Evolutionary conservation across 371 early-diverging fungal species (phyloP).

Genomic region (Apophysomyces variabilis): DNA sequence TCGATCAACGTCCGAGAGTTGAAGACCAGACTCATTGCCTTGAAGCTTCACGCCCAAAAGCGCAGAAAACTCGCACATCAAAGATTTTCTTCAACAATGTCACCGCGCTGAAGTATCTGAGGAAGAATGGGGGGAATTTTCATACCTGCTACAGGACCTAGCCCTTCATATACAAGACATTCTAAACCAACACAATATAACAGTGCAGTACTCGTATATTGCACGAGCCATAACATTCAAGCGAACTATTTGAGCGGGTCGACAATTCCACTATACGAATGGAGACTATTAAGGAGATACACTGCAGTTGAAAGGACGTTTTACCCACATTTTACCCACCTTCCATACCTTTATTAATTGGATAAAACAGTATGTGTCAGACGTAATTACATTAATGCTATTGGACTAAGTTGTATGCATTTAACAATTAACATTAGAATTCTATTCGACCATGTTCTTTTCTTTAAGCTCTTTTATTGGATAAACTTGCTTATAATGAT

Average conservation of each 20-base stretch:
- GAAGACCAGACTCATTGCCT: background rate
- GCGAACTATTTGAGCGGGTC: background rate
- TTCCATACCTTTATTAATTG: too few species aligned
- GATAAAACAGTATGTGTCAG: too few species aligned
- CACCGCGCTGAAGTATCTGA: background rate
- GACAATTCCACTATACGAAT: background rate
- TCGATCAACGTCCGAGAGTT: background rate
- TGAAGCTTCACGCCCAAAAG: background rate
- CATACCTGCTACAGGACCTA: background rate
- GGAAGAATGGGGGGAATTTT: background rate
- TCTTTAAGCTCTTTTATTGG: too few species aligned
- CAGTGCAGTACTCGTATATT: background rate
- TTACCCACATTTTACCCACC: too few species aligned
- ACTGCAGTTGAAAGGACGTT: too few species aligned
- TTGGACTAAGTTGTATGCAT: too few species aligned
- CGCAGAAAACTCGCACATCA: background rate
- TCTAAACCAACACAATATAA: background rate
- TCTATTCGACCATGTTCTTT: too few species aligned
- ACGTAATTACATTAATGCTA: too few species aligned
- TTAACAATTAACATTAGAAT: too few species aligned
- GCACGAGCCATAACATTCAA: background rate
- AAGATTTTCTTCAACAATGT: background rate
- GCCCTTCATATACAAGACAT: background rate
- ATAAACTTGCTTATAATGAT: too few species aligned
- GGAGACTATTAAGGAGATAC: background rate